A percentile compares a stretch with the other conserved stretches of the same genome.
phyloP scores from a whole-genome alignment of 2,329 filamentous ascomycete species.

The Aspergillus pseudoterreus region DNA sequence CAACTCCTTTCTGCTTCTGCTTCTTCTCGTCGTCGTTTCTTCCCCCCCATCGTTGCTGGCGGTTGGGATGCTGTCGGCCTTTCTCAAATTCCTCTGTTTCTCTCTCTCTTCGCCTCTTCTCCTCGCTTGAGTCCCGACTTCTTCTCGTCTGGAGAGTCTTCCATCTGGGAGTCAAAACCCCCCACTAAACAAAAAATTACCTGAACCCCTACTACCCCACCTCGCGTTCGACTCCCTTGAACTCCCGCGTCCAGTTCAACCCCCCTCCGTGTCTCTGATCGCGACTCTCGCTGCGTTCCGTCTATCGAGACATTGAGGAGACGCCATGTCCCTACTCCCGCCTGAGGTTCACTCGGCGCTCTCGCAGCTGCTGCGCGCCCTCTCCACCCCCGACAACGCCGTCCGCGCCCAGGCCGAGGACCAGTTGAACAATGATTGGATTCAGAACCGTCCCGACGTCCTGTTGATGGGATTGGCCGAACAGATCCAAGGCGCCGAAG shows the following conservation, averaged over 20 bases:
- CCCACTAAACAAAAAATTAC: slow-evolving; percentile 20
- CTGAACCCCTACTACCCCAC: slow-evolving; percentile 11
- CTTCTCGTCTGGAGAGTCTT: background rate
- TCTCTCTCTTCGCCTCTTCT: slow-evolving; percentile 15
- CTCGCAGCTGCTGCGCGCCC: slow-evolving; percentile 76
- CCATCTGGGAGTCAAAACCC: slow-evolving; percentile 7
- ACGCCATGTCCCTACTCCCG: slow-evolving; percentile 77
- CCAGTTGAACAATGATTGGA: slow-evolving; percentile 88
- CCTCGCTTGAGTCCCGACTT: slow-evolving; percentile 6
- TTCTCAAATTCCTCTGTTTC: too few relatives aligned
- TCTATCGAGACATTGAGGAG: slow-evolving; percentile 22
- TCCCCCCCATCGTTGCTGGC: slow-evolving; percentile 11
- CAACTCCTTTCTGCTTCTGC: slow-evolving; percentile 2
- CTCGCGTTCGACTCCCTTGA: slow-evolving; percentile 13
- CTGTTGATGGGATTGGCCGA: slow-evolving; percentile 92
- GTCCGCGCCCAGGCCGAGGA: slow-evolving; percentile 84
- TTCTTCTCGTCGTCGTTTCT: slow-evolving; percentile 1
- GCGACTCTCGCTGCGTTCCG: slow-evolving; percentile 17
- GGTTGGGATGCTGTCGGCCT: slow-evolving; percentile 22
- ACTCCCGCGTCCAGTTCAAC: slow-evolving; percentile 10
- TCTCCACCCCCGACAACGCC: slow-evolving; percentile 85
- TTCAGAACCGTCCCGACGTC: slow-evolving; percentile 73
- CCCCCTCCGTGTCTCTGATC: slow-evolving; percentile 8
- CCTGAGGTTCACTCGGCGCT: slow-evolving; percentile 81
- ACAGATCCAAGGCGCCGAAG: slow-evolving; percentile 76